Evolutionary conservation across 148 eudicot species (phyloP).

Genomic region (Rhododendron molle): DNA sequence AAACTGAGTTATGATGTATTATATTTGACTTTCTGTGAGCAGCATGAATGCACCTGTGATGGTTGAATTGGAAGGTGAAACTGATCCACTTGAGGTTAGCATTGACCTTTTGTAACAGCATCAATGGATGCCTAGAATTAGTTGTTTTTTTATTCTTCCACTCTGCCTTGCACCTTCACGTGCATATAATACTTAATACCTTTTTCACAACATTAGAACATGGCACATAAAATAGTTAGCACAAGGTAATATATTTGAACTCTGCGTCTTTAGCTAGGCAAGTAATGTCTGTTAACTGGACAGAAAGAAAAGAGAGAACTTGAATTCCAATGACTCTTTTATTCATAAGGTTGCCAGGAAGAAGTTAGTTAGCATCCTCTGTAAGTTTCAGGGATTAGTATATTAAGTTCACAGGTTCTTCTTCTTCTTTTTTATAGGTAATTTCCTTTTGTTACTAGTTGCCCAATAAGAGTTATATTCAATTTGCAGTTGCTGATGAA

Average conservation of each 20-base stretch:
- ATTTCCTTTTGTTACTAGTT: neutral
- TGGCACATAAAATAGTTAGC: neutral
- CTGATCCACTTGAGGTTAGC: constrained; percentile 65
- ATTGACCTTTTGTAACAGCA: constrained; percentile 23
- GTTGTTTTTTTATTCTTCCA: neutral
- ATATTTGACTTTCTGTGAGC: constrained; percentile 7
- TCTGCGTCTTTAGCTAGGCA: neutral
- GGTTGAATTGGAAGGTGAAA: constrained; percentile 72
- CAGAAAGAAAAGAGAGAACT: neutral
- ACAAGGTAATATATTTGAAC: neutral
- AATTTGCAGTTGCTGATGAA: neutral
- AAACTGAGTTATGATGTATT: neutral
- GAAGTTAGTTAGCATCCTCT: neutral
- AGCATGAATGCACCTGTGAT: constrained; percentile 81
- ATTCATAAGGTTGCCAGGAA: neutral
- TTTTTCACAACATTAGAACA: neutral
- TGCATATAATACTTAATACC: neutral
- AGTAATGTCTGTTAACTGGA: neutral
- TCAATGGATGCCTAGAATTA: neutral
- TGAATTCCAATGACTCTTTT: neutral
- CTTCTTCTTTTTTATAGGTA: too few relatives aligned
- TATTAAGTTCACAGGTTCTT: neutral
- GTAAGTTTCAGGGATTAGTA: neutral
- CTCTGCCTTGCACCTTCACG: too few relatives aligned
- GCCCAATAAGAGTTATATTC: neutral